These are phyloP conservation scores for Oryza glumipatula DNA, from an alignment of 176 grass and related monocot genomes.

Conservation along the genomic window DNA sequence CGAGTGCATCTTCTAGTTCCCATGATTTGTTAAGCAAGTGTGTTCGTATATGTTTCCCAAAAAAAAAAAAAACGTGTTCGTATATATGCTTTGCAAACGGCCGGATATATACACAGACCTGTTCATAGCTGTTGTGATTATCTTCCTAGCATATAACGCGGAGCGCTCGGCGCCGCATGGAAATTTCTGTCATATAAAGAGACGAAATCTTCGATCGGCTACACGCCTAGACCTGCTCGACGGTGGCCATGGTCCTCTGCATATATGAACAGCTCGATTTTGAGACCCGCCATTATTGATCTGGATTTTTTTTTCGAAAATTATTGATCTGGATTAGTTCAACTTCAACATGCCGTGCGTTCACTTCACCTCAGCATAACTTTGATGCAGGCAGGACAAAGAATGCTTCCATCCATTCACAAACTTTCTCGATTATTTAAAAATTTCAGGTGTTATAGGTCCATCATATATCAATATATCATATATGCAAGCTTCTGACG, in stretches of 20 bases:
- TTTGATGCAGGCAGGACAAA: not conserved
- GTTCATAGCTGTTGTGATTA: too few species aligned
- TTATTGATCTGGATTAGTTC: not conserved
- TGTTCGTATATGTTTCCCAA: too few species aligned
- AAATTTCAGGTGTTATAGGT: not conserved
- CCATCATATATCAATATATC: not conserved
- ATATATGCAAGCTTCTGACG: not conserved
- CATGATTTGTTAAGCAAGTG: too few species aligned
- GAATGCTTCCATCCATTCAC: not conserved
- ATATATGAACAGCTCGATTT: not conserved
- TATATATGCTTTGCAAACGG: too few species aligned
- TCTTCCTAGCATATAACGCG: too few species aligned
- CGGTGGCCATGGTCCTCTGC: not conserved
- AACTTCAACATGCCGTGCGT: slow-evolving; percentile 14
- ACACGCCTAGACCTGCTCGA: not conserved
- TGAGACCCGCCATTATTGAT: not conserved
- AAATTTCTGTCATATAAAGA: too few species aligned
- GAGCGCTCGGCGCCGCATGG: too few species aligned
- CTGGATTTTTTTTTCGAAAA: not conserved
- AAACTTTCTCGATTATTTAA: not conserved
- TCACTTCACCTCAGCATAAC: not conserved
- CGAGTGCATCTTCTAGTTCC: too few species aligned
- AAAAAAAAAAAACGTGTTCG: too few species aligned
- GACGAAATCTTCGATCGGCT: not conserved
- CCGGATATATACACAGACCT: too few species aligned